A percentile compares a stretch with the other conserved stretches of the same genome.
Conservation (phyloP, 805 yeast genomes). For the Suhomyces vadensis region DNA sequence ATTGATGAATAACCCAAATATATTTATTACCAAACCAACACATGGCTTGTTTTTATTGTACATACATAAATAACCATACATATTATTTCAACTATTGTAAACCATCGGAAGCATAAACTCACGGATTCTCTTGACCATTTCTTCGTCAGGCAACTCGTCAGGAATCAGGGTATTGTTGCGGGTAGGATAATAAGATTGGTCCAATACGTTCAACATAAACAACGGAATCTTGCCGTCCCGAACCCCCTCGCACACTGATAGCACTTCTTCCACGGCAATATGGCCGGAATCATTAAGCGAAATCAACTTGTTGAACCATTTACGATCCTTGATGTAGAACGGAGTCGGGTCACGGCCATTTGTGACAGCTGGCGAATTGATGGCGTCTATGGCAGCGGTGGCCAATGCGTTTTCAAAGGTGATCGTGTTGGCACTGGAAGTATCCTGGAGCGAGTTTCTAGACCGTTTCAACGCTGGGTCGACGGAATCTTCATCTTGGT, state of each 20-base stretch:
- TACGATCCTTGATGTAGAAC: conserved; percentile 34
- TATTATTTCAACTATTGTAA: conserved; percentile 16
- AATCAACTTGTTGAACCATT: conserved; percentile 38
- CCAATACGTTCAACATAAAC: conserved; percentile 37
- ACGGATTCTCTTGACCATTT: conserved; percentile 31
- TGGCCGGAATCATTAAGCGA: conserved; percentile 27
- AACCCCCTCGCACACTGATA: conserved; percentile 36
- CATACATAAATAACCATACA: background rate
- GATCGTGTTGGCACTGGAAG: conserved; percentile 8
- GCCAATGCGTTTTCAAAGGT: conserved; percentile 28
- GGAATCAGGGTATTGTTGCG: conserved; percentile 16
- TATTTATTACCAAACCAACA: background rate
- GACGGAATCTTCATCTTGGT: conserved; percentile 25
- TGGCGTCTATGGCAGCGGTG: conserved; percentile 34
- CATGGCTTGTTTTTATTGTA: background rate
- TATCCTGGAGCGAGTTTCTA: conserved; percentile 16
- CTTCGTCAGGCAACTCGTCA: conserved; percentile 27
- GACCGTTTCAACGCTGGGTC: conserved; percentile 31
- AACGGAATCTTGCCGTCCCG: conserved; percentile 39
- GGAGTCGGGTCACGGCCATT: conserved; percentile 24
- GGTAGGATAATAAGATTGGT: conserved; percentile 29
- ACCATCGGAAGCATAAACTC: conserved; percentile 39
- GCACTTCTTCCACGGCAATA: conserved; percentile 31
- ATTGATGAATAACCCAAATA: background rate
- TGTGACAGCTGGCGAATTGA: conserved; percentile 30